Percentiles rank a stretch among this genome's conserved stretches.
Conservation (phyloP, 2,329 filamentous ascomycete genomes). For the Aspergillus sp. region DNA sequence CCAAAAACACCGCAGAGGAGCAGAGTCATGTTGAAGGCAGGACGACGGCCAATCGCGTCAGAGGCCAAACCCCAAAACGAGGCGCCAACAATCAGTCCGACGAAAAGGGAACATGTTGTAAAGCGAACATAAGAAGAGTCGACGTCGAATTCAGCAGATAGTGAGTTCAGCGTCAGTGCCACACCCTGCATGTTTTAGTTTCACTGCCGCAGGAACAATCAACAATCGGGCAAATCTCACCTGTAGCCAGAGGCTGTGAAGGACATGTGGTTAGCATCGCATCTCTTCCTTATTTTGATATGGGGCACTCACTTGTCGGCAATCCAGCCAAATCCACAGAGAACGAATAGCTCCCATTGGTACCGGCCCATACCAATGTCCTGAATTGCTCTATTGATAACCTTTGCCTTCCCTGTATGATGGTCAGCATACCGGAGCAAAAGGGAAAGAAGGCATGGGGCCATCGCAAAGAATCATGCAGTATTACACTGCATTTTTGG, state of each 20-base stretch:
- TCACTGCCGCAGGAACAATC: neutral
- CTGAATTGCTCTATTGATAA: slow-evolving; percentile 78
- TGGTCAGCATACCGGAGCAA: neutral
- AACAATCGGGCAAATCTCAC: slow-evolving; percentile 23
- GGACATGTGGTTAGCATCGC: neutral
- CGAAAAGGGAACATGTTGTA: slow-evolving; percentile 67
- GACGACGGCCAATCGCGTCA: slow-evolving; percentile 67
- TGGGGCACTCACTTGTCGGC: slow-evolving; percentile 66
- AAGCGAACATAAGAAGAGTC: slow-evolving; percentile 67
- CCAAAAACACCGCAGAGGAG: slow-evolving; percentile 69
- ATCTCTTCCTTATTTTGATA: neutral
- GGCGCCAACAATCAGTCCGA: slow-evolving; percentile 69
- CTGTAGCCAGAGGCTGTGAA: slow-evolving; percentile 64
- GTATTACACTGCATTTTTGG: neutral
- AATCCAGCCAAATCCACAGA: slow-evolving; percentile 82
- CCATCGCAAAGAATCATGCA: slow-evolving; percentile 4
- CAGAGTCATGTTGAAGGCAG: slow-evolving; percentile 73
- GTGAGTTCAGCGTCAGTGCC: slow-evolving; percentile 66
- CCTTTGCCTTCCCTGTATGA: slow-evolving; percentile 60
- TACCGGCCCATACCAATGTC: slow-evolving; percentile 42
- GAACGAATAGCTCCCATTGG: slow-evolving; percentile 70
- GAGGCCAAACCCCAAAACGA: slow-evolving; percentile 73
- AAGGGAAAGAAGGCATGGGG: slow-evolving; percentile 5
- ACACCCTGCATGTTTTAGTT: slow-evolving; percentile 51
- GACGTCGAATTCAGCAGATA: slow-evolving; percentile 64